Conservation (phyloP, 805 yeast species). For the Yamadazyma nakazawae region DNA sequence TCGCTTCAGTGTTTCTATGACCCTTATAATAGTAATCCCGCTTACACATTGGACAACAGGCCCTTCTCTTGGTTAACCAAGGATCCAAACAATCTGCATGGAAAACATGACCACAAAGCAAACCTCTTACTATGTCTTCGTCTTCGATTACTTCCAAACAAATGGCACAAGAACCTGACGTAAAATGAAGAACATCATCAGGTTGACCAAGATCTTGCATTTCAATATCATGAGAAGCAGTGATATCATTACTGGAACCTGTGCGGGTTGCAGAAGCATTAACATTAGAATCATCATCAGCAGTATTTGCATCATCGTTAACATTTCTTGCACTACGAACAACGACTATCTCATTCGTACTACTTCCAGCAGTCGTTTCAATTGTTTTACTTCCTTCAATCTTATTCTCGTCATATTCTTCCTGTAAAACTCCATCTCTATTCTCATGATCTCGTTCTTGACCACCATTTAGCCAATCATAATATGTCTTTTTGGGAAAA, state of each 20-base stretch:
- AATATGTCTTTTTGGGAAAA: constrained; percentile 57
- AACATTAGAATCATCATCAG: constrained; percentile 4
- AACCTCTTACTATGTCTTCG: constrained; percentile 64
- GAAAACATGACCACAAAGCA: constrained; percentile 80
- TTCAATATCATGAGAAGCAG: neutral
- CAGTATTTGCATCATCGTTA: neutral
- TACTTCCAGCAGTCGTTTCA: neutral
- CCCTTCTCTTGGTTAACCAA: constrained; percentile 72
- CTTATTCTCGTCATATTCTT: constrained; percentile 11
- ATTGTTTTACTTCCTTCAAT: neutral
- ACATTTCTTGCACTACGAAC: neutral
- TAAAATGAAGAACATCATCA: constrained; percentile 39
- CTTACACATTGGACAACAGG: constrained; percentile 84
- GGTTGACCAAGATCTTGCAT: neutral
- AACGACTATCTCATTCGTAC: neutral
- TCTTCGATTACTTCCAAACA: constrained; percentile 66
- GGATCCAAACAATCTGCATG: constrained; percentile 79
- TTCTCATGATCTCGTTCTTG: constrained; percentile 46
- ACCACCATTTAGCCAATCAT: constrained; percentile 61
- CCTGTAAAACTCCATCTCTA: constrained; percentile 44
- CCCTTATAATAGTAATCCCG: constrained; percentile 54
- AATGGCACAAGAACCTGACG: constrained; percentile 74
- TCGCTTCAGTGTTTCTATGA: neutral
- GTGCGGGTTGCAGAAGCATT: neutral
- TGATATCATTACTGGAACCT: too few species aligned